These are phyloP conservation scores for Colletotrichum sublineola DNA, from an alignment of 2,329 filamentous ascomycete genomes.

Conservation along the genomic window DNA sequence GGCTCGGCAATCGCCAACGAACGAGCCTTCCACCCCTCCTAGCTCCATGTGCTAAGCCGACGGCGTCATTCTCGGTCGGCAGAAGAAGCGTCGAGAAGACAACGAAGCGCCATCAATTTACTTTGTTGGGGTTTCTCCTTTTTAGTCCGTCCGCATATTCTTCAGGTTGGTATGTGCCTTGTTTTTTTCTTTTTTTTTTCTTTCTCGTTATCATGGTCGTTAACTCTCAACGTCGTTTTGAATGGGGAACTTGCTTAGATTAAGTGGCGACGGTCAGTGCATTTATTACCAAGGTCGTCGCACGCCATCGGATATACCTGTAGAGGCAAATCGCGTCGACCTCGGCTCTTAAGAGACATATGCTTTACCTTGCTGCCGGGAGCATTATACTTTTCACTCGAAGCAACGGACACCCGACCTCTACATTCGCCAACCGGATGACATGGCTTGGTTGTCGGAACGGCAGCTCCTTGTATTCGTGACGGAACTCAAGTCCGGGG, in stretches of 20 bases:
- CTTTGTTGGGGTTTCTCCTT: neutral
- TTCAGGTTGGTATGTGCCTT: neutral
- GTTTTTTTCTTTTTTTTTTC: neutral
- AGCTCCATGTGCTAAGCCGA: constrained; percentile 7
- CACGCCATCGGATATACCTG: neutral
- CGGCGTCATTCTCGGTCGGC: constrained; percentile 19
- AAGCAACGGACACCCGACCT: constrained; percentile 18
- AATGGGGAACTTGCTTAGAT: neutral
- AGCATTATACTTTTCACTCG: constrained; percentile 13
- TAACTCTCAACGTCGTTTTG: neutral
- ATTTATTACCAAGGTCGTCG: neutral
- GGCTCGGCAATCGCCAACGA: constrained; percentile 36
- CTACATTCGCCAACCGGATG: constrained; percentile 30
- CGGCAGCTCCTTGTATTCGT: constrained; percentile 19
- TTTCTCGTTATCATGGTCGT: neutral
- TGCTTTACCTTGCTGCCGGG: constrained; percentile 13
- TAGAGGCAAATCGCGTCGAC: neutral
- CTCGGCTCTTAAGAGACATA: neutral
- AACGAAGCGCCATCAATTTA: constrained; percentile 3
- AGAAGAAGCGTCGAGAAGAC: constrained; percentile 39
- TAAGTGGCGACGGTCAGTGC: neutral
- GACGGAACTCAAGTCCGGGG: constrained; percentile 18
- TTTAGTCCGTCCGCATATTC: neutral
- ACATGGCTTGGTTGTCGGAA: constrained; percentile 24
- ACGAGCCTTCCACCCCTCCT: constrained; percentile 20